Percentiles rank a stretch among this genome's conserved stretches.
phyloP scores from a whole-genome alignment of 495 filamentous ascomycete genomes.

The Stereocaulon alpinum region DNA sequence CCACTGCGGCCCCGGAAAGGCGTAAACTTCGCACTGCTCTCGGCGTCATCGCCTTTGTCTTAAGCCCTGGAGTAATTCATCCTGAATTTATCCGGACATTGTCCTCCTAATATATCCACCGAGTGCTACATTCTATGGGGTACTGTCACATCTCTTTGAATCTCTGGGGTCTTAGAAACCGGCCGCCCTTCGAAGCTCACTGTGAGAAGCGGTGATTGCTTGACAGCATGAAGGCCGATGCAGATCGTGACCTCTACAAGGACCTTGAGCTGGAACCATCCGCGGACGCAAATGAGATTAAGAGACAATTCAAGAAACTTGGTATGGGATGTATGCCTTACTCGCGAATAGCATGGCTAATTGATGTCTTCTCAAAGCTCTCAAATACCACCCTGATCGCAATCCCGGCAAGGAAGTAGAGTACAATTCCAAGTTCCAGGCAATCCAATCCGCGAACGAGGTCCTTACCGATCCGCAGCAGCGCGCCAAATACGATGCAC shows the following conservation, averaged over 20 bases:
- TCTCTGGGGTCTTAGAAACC: not conserved
- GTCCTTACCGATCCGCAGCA: slow-evolving; percentile 58
- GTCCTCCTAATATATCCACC: too few species aligned
- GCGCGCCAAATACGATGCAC: slow-evolving; percentile 66
- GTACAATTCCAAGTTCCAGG: slow-evolving; percentile 69
- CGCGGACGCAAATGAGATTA: slow-evolving; percentile 37
- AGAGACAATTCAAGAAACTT: slow-evolving; percentile 77
- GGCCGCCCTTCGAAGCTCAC: not conserved
- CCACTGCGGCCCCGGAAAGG: not conserved
- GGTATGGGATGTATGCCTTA: slow-evolving; percentile 37
- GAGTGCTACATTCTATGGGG: too few species aligned
- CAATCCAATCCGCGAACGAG: slow-evolving; percentile 78
- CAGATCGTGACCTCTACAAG: slow-evolving; percentile 10
- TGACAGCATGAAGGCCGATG: slow-evolving; percentile 9
- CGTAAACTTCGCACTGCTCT: not conserved
- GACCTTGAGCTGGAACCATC: slow-evolving; percentile 11
- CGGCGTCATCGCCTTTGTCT: not conserved
- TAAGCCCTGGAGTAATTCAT: not conserved
- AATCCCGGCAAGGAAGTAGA: slow-evolving; percentile 74
- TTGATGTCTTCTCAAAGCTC: slow-evolving; percentile 40
- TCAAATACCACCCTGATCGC: slow-evolving; percentile 81
- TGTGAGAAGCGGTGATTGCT: not conserved
- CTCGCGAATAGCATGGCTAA: not conserved
- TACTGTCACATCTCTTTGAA: not conserved
- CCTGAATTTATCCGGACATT: too few species aligned